Base-by-base conservation (phyloP, 371 early-diverging fungal species). In the Nematocida sp. region DNA sequence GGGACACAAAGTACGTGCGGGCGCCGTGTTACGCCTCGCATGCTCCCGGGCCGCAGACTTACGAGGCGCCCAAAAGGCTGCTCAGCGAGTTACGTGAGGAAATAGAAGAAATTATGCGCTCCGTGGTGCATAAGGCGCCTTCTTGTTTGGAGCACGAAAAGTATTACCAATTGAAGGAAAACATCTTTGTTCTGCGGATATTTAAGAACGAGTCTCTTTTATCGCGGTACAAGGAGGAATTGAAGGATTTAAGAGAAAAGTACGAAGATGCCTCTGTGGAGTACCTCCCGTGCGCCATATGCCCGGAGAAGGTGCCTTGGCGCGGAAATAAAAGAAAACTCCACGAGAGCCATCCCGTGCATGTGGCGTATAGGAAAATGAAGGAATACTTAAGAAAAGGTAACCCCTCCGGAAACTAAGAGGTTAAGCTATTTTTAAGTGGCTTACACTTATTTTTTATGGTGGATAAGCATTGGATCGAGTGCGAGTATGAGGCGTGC, bases 401-500 rank as follows among this genome's bases (percentile, higher is more conserved):
- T 11, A 18, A 11, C 25, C 54, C 54, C 18, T 26, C 11, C 9
- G 57, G 13, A 56, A 45, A 45, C 45, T 45, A 13, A 45, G 20
- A 13, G 13, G 13, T 13, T 28, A 13, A 5, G 5, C 32, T 53
- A 53, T 53, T 33, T 53, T 7, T 28, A 53, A 4, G 4, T 53
- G 53, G 7, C 23, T 23, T 53, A 23, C 53, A 7, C 39, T 32
- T 49, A 42, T 66, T 49, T 45, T 45, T 45, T 45, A 45, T 45
- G 45, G 45, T 57, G 16, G 16, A 36, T 49, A 51, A 39, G 49
- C 38, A 23, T 18, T 71, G 59, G 60, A 47, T 71, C 20, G 75
- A 71, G 69, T 71, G 63, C 28, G 60, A 36, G 35, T 71, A 49
- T 35, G 33, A 61, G 25, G 50, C 61, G 9, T 33, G 77, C 18